Evolutionary conservation across 164 flowering plant genomes (phyloP).

Genomic region (Berberis vulgaris): DNA sequence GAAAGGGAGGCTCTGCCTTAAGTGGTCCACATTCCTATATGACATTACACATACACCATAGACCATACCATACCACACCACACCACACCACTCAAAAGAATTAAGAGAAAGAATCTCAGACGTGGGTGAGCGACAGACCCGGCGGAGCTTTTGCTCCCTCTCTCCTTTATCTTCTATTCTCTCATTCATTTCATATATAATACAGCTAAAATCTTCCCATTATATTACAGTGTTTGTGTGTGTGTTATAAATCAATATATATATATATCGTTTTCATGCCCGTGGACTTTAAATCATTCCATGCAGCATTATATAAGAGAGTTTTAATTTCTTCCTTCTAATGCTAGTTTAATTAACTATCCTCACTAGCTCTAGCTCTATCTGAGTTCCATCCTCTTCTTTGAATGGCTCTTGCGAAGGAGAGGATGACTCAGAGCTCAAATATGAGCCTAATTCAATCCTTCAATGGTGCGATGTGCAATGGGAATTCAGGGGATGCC

Average conservation of each 20-base stretch:
- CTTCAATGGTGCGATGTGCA: background rate
- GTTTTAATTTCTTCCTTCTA: background rate
- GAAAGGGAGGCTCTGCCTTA: background rate
- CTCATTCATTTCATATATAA: background rate
- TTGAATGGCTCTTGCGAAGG: background rate
- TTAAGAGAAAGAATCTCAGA: background rate
- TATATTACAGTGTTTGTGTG: background rate
- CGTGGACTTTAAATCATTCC: no score
- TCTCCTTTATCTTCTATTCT: background rate
- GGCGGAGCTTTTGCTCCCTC: background rate
- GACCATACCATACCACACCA: no score
- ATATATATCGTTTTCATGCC: background rate
- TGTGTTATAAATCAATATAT: background rate
- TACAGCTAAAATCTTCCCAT: background rate
- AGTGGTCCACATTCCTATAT: background rate
- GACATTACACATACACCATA: no score
- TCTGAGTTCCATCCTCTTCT: background rate
- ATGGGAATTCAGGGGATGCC: background rate
- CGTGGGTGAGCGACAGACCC: background rate
- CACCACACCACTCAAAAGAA: background rate
- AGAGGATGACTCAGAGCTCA: background rate
- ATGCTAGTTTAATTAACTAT: background rate
- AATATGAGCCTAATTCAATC: background rate
- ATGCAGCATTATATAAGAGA: no score
- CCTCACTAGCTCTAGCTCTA: background rate